Base-by-base conservation (phyloP, 2,329 filamentous ascomycete species). In the Colletotrichum sp. region DNA sequence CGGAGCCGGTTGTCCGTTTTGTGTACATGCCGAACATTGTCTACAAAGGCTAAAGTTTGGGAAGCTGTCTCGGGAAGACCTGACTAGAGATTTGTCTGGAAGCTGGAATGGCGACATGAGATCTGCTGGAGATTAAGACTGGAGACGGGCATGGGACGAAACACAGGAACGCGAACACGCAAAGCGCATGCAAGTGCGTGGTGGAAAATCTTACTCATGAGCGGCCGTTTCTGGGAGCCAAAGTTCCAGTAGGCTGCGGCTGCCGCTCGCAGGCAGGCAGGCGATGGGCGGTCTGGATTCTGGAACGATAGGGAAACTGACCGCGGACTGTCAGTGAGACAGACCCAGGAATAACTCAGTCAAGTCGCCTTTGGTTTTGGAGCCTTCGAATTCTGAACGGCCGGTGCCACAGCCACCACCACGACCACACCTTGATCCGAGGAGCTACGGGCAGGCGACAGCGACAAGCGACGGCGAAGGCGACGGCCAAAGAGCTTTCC, bases 391-490 rank as follows among this genome's bases (percentile, higher is more conserved):
- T n/a, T 59, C 67, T 39, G 57, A 39, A 64, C n/a, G 59, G 67
- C 43, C 15, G 34, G 18, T 55, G 68, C 63, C 68, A 75, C 63
- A 72, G 63, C 72, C 72, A 74, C 67, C 68, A 75, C 63, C 24
- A 61, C 55, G n/a, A 61, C 55, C 57, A 30, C 59, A 18, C 12
- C 24, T 39, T 61, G 32, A 36, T 12, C 48, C 18, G 12, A 61
- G 28, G n/a, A 30, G 61, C 72, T 55, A 71, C 16, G 39, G 30
- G 10, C 16, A 21, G 24, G 59, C 67, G 55, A 48, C 43, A 48
- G 43, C 43, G 43, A 21, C 21, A 21, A 55, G 68, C 61, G 67
- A 43, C 7, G 55, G 71, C 71, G 9, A 70, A 18, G 43, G 66
- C 65, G 13, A 57, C 16, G 66, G 39, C 55, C 52, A 39, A 34